Conservation (phyloP, 2,329 filamentous ascomycete species). For the Venturia effusa region DNA sequence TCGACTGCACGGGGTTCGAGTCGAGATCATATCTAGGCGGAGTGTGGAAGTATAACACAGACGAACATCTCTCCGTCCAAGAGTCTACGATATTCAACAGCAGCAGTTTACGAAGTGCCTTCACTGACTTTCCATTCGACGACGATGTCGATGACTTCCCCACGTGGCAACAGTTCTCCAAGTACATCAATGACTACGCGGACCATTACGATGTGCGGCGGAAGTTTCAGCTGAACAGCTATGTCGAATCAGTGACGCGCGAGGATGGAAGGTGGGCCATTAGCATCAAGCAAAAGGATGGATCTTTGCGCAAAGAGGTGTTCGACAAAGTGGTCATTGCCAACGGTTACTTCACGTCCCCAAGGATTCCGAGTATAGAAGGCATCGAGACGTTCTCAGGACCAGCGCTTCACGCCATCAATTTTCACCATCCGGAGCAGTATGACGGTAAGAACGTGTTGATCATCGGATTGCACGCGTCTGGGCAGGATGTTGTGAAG, state of each 20-base stretch:
- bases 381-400: conserved; percentile 28
- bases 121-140: conserved; percentile 33
- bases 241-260: conserved; percentile 21
- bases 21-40: conserved; percentile 30
- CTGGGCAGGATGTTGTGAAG: conserved; percentile 62
- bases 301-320: conserved; percentile 20
- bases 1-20: conserved; percentile 30
- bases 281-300: conserved; percentile 19
- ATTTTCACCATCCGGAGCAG: conserved; percentile 56
- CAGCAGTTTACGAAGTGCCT: conserved; percentile 30
- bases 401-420: conserved; percentile 52
- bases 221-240: conserved; percentile 25
- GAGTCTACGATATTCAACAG: conserved; percentile 24
- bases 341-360: conserved; percentile 37
- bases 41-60: conserved; percentile 32
- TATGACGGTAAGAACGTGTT: conserved; percentile 63
- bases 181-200: conserved; percentile 32
- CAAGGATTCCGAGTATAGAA: conserved; percentile 31
- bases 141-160: conserved; percentile 23
- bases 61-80: conserved; percentile 16
- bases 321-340: conserved; percentile 45
- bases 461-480: conserved; percentile 74
- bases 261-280: conserved; percentile 25
- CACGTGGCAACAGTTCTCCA: conserved; percentile 21
- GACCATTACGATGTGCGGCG: conserved; percentile 26